A percentile compares a stretch with the other conserved stretches of the same genome.
Conservation (phyloP, 2,329 filamentous ascomycete species). For the Alternaria consortialis region DNA sequence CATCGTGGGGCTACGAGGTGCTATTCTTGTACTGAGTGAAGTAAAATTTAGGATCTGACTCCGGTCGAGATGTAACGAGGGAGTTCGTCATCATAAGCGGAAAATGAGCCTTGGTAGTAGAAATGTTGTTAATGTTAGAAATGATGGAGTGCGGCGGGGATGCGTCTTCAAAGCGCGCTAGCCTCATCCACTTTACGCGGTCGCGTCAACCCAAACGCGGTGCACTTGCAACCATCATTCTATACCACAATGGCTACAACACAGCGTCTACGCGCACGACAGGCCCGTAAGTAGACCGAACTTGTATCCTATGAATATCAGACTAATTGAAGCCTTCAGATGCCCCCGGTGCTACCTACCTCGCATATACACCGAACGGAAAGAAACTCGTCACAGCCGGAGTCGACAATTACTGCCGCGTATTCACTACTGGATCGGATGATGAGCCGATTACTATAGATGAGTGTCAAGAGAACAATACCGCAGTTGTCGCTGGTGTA, state of each 20-base stretch:
- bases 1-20: neutral
- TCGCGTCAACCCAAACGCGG: conserved; percentile 15
- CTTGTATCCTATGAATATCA: neutral
- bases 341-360: conserved; percentile 84
- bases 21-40: neutral
- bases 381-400: conserved; percentile 88
- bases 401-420: conserved; percentile 89
- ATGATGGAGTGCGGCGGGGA: conserved; percentile 5
- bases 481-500: conserved; percentile 76
- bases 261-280: conserved; percentile 39
- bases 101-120: neutral
- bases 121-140: neutral
- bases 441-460: conserved; percentile 93
- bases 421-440: conserved; percentile 90
- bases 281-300: conserved; percentile 40
- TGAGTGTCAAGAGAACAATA: conserved; percentile 86
- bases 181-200: conserved; percentile 18
- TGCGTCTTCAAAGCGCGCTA: conserved; percentile 17
- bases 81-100: neutral
- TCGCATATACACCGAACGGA: conserved; percentile 90
- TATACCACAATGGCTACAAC: conserved; percentile 20
- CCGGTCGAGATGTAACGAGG: neutral
- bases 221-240: conserved; percentile 11
- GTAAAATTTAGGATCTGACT: neutral
- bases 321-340: conserved; percentile 59